Conservation (phyloP, 192 early-diverging fungal genomes). For the Entomortierella chlamydospora region DNA sequence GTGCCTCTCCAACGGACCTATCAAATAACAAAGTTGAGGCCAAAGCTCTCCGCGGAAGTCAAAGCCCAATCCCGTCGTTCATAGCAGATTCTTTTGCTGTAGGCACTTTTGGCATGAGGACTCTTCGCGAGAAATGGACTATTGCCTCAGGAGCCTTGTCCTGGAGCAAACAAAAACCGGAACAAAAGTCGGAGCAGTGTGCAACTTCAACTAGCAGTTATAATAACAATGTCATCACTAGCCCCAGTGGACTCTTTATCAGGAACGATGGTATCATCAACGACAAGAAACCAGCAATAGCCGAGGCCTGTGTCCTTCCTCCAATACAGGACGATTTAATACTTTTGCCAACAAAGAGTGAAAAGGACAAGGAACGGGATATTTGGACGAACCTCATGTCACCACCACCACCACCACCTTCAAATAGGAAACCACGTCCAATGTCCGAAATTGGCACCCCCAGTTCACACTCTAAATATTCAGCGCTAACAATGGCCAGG, state of each 20-base stretch:
- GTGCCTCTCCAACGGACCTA: conserved; percentile 3
- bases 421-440: conserved; percentile 22
- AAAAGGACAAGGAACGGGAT: conserved; percentile 10
- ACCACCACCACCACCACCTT: no score
- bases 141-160: conserved; percentile 42
- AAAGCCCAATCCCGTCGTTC: conserved; percentile 45
- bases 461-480: conserved; percentile 19
- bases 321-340: conserved; percentile 8
- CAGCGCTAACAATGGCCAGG: conserved; percentile 26
- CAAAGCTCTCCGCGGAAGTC: conserved; percentile 27
- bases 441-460: conserved; percentile 36
- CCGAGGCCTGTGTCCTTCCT: conserved; percentile 33
- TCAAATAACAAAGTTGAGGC: conserved; percentile 7
- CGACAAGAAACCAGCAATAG: conserved; percentile 46
- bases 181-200: conserved; percentile 9
- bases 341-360: conserved; percentile 1
- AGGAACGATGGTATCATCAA: conserved; percentile 36
- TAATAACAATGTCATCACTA: conserved; percentile 28
- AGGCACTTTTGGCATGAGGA: conserved; percentile 42
- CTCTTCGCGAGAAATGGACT: conserved; percentile 44
- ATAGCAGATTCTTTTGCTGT: conserved; percentile 39
- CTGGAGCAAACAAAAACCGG: conserved; percentile 23
- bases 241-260: conserved; percentile 44
- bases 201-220: neutral
- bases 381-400: conserved; percentile 16